phyloP scores from a whole-genome alignment of 805 yeast species.

The Metschnikowia orientalis region DNA sequence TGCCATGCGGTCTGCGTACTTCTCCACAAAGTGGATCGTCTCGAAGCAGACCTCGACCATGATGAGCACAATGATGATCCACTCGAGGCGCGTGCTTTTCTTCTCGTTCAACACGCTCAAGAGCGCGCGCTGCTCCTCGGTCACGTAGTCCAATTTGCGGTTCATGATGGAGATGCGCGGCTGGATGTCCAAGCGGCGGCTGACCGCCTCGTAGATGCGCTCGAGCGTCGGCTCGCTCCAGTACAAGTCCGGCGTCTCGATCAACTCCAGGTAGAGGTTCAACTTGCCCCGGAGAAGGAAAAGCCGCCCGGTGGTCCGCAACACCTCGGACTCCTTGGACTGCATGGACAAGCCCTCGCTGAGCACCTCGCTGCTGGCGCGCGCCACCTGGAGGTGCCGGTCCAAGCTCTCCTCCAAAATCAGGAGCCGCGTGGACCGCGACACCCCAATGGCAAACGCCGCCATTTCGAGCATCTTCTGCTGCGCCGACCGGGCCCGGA shows the following conservation, averaged over 20 bases:
- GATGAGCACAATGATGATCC: conserved; percentile 82
- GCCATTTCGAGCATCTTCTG: conserved; percentile 67
- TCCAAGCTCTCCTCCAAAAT: conserved; percentile 73
- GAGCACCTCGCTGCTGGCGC: conserved; percentile 58
- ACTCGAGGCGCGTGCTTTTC: conserved; percentile 72
- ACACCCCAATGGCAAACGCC: conserved; percentile 84
- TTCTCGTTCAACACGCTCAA: conserved; percentile 71
- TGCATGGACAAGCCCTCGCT: conserved; percentile 52
- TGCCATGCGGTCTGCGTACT: conserved; percentile 21
- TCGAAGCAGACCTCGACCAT: conserved; percentile 85
- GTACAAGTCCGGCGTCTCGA: conserved; percentile 88
- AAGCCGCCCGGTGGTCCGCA: conserved; percentile 68
- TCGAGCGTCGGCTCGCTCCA: conserved; percentile 91
- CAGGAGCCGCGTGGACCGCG: conserved; percentile 82
- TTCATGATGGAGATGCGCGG: conserved; percentile 78
- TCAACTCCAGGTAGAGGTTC: conserved; percentile 80
- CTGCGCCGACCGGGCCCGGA: conserved; percentile 45
- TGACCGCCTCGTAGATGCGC: conserved; percentile 64
- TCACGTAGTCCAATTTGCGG: conserved; percentile 82
- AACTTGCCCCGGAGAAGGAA: conserved; percentile 76
- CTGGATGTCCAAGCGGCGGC: conserved; percentile 66
- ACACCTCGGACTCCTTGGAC: conserved; percentile 53
- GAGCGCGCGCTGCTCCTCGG: conserved; percentile 80
- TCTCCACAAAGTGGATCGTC: conserved; percentile 65
- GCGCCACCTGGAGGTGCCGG: conserved; percentile 57